Evolutionary conservation across 495 filamentous ascomycete species (phyloP).

Genomic region (Lasiosphaeria hispida): DNA sequence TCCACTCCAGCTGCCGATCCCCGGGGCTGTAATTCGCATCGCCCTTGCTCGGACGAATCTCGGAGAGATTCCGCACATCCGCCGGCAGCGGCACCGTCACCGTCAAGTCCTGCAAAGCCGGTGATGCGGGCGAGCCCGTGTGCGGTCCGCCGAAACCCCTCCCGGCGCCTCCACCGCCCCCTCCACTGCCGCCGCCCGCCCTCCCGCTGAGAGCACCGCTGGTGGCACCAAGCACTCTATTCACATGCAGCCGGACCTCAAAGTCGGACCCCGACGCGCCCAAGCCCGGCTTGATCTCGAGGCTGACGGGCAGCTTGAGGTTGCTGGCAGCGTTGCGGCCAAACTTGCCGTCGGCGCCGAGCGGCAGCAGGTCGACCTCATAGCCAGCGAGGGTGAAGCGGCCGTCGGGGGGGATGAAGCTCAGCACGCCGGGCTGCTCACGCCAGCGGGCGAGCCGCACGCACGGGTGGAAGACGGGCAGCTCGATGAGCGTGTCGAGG

Average conservation of each 20-base stretch:
- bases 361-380: slow-evolving; percentile 84
- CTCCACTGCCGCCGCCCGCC: slow-evolving; percentile 48
- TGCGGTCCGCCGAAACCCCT: slow-evolving; percentile 34
- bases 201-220: slow-evolving; percentile 40
- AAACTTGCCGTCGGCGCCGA: slow-evolving; percentile 37
- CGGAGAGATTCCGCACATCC: slow-evolving; percentile 79
- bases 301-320: slow-evolving; percentile 74
- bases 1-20: slow-evolving; percentile 78
- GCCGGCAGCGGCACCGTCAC: slow-evolving; percentile 80
- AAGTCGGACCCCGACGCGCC: slow-evolving; percentile 77
- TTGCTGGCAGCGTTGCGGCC: slow-evolving; percentile 46
- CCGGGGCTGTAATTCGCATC: slow-evolving; percentile 76
- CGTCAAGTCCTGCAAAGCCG: slow-evolving; percentile 73
- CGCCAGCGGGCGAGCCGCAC: slow-evolving; percentile 83
- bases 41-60: slow-evolving; percentile 78
- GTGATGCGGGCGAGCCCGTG: slow-evolving; percentile 50
- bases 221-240: slow-evolving; percentile 57
- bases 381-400: slow-evolving; percentile 94
- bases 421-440: slow-evolving; percentile 82
- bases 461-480: slow-evolving; percentile 97
- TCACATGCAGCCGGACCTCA: slow-evolving; percentile 75
- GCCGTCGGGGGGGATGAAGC: slow-evolving; percentile 93
- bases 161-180: slow-evolving; percentile 20
- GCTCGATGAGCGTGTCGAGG: slow-evolving; percentile 68
- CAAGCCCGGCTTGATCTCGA: slow-evolving; percentile 78